Base-by-base conservation (phyloP, 345 rosid genomes). In the Lagerstroemia speciosa region DNA sequence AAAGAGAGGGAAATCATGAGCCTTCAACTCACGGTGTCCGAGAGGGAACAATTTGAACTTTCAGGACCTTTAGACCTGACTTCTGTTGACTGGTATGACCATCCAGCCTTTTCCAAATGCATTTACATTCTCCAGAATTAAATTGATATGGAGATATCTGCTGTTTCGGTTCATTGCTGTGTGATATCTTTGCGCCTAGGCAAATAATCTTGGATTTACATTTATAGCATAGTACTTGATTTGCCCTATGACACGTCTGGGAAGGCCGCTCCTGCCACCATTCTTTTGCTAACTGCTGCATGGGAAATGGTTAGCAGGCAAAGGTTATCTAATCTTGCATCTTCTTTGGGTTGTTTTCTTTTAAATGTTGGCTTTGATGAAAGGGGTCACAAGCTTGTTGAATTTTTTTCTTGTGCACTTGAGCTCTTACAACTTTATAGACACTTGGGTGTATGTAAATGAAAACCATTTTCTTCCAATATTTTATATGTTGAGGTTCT, bases 31-130 rank as follows among this genome's bases (percentile, higher is more conserved):
- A 34, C 45, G 89, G 84, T 81, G 27, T 82, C 90, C 38, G 89
- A 89, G 71, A 86, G 86, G 81, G 93, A 91, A 71, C 77, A 71
- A 34, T 89, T 91, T 71, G 76, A 80, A 73, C 80, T 82, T 71
- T 74, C 85, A 57, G 96, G 97, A 17, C 96, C 97, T 27, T 80
- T 82, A 62, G 83, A 89, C 80, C 75, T 91, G 20, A 78, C 89
- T 64, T 15, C 76, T 48, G 17, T 91, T 64, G 92, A 91, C 78
- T 91, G 96, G 96, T 91, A 75, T 61, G 79, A 65, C 38, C 61
- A 64, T 65, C 64, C 41, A 27, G 22, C 19, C 63, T 31, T 69
- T 30, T 33, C 31, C 43, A 12, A 34, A 43, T 16, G 43, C 9
- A 43, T 65, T 38, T 65, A n/a, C 29, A 2, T 37, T 2, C 50